Percentiles rank a stretch among this genome's conserved stretches.
phyloP scores from a whole-genome alignment of 441 rosid genomes.

The Arabidopsis hybrid region DNA sequence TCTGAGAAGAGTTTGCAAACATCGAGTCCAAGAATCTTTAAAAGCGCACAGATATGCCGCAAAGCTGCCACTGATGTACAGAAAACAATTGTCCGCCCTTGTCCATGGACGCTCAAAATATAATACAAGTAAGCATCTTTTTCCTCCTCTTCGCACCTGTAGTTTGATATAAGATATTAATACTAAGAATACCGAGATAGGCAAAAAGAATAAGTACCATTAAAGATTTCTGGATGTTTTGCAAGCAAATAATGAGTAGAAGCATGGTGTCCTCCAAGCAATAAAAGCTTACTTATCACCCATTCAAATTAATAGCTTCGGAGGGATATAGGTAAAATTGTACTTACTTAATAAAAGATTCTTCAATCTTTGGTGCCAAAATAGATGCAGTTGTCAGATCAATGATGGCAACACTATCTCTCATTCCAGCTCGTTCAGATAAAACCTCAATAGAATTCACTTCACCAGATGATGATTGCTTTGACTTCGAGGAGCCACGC shows the following conservation, averaged over 20 bases:
- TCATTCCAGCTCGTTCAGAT: slow-evolving; percentile 92
- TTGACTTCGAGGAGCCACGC: slow-evolving; percentile 69
- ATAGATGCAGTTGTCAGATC: slow-evolving; percentile 88
- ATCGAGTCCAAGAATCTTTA: slow-evolving; percentile 78
- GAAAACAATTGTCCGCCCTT: slow-evolving; percentile 93
- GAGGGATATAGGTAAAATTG: slow-evolving; percentile 23
- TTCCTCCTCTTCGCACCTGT: slow-evolving; percentile 92
- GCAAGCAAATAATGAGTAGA: slow-evolving; percentile 14
- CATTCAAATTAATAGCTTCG: not conserved
- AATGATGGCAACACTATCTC: slow-evolving; percentile 80
- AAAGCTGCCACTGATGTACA: slow-evolving; percentile 97
- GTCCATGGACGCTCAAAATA: slow-evolving; percentile 90
- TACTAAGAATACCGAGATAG: slow-evolving; percentile 27
- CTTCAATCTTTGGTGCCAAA: slow-evolving; percentile 82
- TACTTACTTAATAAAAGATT: slow-evolving; percentile 88
- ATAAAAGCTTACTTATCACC: not conserved
- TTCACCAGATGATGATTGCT: slow-evolving; percentile 60
- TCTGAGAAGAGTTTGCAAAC: slow-evolving; percentile 87
- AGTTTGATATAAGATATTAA: slow-evolving; percentile 34
- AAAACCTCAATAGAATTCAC: slow-evolving; percentile 85
- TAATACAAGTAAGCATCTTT: slow-evolving; percentile 90
- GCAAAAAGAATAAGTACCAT: slow-evolving; percentile 25
- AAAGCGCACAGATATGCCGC: slow-evolving; percentile 81
- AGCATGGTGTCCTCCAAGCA: slow-evolving; percentile 4
- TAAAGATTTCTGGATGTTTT: slow-evolving; percentile 19